Conservation (phyloP, 2,329 filamentous ascomycete genomes). For the Penicillium sp. region DNA sequence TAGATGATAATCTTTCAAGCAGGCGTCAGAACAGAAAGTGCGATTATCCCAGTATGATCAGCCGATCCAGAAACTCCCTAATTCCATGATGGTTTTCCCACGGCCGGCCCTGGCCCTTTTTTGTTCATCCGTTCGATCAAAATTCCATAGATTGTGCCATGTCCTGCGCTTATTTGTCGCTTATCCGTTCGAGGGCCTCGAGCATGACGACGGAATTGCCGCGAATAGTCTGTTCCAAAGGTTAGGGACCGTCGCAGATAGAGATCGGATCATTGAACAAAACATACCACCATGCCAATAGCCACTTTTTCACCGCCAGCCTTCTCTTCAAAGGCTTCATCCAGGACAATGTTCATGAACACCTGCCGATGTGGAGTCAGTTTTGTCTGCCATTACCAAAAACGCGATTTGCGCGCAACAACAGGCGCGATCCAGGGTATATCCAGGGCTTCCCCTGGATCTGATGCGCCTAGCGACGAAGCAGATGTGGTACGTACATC, state of each 20-base stretch:
- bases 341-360: constrained; percentile 95
- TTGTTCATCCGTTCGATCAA: constrained; percentile 11
- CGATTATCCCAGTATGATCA: constrained; percentile 31
- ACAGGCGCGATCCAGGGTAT: not conserved
- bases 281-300: constrained; percentile 81
- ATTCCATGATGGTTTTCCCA: constrained; percentile 29
- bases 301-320: constrained; percentile 81
- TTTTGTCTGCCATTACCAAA: not conserved
- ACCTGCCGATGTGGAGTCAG: constrained; percentile 53
- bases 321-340: constrained; percentile 95
- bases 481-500: constrained; percentile 60
- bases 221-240: constrained; percentile 69
- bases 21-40: constrained; percentile 13
- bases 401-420: not conserved
- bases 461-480: not conserved
- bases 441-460: not conserved
- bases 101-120: constrained; percentile 13
- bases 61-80: constrained; percentile 37
- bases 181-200: constrained; percentile 53
- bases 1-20: constrained; percentile 3
- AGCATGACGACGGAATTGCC: constrained; percentile 99
- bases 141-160: constrained; percentile 12
- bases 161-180: constrained; percentile 34
- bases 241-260: constrained; percentile 6
- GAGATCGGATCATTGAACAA: not conserved